phyloP scores from a whole-genome alignment of 306 rosid genomes.

The Lotus japonicus region DNA sequence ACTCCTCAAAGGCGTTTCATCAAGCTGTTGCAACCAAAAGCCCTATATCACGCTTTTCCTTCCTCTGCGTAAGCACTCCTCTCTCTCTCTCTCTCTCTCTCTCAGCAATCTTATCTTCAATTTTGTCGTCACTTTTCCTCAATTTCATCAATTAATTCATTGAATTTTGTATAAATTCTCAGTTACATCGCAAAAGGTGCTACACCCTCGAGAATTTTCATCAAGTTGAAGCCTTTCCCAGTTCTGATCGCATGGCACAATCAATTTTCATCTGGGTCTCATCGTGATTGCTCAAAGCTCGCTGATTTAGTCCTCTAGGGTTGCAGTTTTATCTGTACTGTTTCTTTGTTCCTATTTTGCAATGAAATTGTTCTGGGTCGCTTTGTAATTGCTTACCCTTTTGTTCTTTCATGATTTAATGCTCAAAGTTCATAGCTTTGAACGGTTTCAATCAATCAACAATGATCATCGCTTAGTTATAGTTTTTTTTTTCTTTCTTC shows the following conservation, averaged over 20 bases:
- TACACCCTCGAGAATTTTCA: not conserved
- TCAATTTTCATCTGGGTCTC: conserved; percentile 9
- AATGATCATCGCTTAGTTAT: conserved; percentile 40
- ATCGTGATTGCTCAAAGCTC: conserved; percentile 1
- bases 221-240: conserved; percentile 19
- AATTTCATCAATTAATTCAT: not conserved
- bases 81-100: too few species aligned
- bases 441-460: conserved; percentile 30
- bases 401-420: conserved; percentile 7
- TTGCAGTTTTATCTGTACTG: conserved; percentile 47
- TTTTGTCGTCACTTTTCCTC: not conserved
- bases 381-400: conserved; percentile 26
- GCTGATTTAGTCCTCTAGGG: conserved; percentile 14
- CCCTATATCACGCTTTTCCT: too few species aligned
- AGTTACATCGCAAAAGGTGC: too few species aligned
- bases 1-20: not conserved
- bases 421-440: conserved; percentile 35
- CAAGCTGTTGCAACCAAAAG: not conserved
- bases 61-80: conserved; percentile 10
- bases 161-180: too few species aligned
- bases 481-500: not conserved
- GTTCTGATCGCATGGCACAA: not conserved
- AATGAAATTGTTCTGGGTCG: conserved; percentile 22
- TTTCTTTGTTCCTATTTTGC: not conserved
- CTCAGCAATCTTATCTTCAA: not conserved